phyloP scores from a whole-genome alignment of 345 rosid species.

The Dipteronia sinensis region DNA sequence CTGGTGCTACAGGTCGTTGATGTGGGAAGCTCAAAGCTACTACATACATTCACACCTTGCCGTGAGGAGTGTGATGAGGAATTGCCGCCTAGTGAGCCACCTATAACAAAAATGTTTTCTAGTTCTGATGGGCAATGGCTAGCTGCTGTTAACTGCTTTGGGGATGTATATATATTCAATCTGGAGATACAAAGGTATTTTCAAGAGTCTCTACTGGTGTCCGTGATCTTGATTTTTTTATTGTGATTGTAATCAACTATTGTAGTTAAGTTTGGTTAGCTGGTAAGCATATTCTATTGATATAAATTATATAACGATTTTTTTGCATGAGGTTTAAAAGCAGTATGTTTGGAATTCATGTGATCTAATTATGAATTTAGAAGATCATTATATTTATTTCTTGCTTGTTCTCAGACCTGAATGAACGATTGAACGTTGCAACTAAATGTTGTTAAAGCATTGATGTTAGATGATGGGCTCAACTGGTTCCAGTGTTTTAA shows the following conservation, averaged over 20 bases:
- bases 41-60: conserved; percentile 65
- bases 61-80: conserved; percentile 50
- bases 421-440: neutral
- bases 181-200: conserved; percentile 77
- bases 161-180: conserved; percentile 80
- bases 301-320: neutral
- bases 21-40: conserved; percentile 53
- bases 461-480: neutral
- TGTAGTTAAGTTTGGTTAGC: neutral
- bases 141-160: conserved; percentile 92
- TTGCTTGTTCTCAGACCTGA: neutral
- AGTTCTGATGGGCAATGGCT: conserved; percentile 94
- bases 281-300: neutral
- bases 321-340: neutral
- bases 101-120: conserved; percentile 82
- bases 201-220: neutral
- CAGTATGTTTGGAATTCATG: neutral
- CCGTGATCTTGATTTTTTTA: neutral
- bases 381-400: neutral
- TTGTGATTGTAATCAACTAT: neutral
- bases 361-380: neutral
- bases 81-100: conserved; percentile 63
- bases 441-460: neutral
- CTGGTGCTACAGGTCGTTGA: conserved; percentile 58
- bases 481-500: neutral